These are phyloP conservation scores for Starmerella roubikii DNA, from an alignment of 805 yeast genomes.

Conservation along the genomic window DNA sequence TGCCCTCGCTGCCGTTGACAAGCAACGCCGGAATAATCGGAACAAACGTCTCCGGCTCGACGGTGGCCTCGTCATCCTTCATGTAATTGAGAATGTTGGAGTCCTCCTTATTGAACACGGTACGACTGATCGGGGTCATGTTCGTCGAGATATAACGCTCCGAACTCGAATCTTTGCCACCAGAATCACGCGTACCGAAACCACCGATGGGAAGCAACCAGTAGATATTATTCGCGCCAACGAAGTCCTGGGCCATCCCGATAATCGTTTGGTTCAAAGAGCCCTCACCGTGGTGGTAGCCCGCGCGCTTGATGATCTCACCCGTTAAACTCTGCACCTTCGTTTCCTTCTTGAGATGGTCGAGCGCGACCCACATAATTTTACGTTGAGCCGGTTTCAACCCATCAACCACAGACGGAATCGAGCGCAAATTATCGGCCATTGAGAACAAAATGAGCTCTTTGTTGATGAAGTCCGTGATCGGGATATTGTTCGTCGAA, in stretches of 20 bases:
- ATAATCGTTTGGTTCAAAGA: constrained; percentile 81
- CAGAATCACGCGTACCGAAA: constrained; percentile 89
- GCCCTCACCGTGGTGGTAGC: constrained; percentile 90
- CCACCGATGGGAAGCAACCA: constrained; percentile 82
- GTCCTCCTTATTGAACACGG: constrained; percentile 66
- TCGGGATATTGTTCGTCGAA: constrained; percentile 60
- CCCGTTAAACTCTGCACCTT: constrained; percentile 88
- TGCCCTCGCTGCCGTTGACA: constrained; percentile 94
- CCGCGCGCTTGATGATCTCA: constrained; percentile 75
- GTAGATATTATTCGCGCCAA: constrained; percentile 83
- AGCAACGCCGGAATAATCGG: constrained; percentile 93
- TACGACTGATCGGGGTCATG: constrained; percentile 58
- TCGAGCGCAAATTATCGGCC: constrained; percentile 93
- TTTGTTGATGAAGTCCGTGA: constrained; percentile 85
- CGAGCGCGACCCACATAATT: constrained; percentile 76
- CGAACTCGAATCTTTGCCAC: constrained; percentile 98
- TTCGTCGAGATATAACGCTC: constrained; percentile 92
- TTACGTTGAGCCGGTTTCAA: constrained; percentile 95
- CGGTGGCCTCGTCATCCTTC: constrained; percentile 85
- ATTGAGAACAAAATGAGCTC: constrained; percentile 88
- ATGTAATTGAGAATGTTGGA: constrained; percentile 63
- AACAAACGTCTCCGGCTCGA: constrained; percentile 90
- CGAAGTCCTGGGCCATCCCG: constrained; percentile 87
- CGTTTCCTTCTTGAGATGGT: constrained; percentile 60
- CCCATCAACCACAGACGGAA: constrained; percentile 89